Conservation (phyloP, 2,329 filamentous ascomycete genomes). For the Xylariaceae sp. region DNA sequence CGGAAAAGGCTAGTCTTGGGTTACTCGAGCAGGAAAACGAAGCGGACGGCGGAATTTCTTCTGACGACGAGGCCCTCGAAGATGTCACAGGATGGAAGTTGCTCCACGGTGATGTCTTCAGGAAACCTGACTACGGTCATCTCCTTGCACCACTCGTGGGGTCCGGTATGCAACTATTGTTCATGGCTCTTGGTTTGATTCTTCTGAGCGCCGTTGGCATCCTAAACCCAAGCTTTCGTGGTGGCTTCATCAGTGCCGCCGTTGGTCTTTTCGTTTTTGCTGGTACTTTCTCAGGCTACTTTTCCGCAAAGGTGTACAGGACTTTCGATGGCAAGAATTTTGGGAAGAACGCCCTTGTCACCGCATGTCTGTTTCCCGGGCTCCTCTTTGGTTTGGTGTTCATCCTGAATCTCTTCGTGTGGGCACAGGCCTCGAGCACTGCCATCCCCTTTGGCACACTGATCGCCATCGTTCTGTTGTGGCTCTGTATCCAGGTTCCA, state of each 20-base stretch:
- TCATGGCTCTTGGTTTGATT: constrained; percentile 72
- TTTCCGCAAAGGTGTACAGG: constrained; percentile 76
- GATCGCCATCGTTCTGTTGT: constrained; percentile 66
- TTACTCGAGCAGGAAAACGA: constrained; percentile 58
- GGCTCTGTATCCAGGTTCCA: constrained; percentile 82
- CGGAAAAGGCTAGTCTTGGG: constrained; percentile 49
- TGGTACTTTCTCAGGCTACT: constrained; percentile 81
- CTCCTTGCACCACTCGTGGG: constrained; percentile 77
- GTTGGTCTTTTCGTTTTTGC: constrained; percentile 80
- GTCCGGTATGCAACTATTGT: constrained; percentile 81
- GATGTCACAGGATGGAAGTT: constrained; percentile 87
- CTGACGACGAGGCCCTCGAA: constrained; percentile 70
- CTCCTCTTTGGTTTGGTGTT: constrained; percentile 71
- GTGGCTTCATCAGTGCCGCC: constrained; percentile 81
- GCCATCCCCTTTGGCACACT: constrained; percentile 81
- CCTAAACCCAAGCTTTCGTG: constrained; percentile 83
- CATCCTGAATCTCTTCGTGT: constrained; percentile 82
- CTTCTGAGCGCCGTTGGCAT: constrained; percentile 70
- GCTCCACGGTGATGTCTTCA: constrained; percentile 83
- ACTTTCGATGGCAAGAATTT: constrained; percentile 75
- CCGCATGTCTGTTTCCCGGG: constrained; percentile 74
- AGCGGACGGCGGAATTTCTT: constrained; percentile 51
- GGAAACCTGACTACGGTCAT: constrained; percentile 64
- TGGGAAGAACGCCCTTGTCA: constrained; percentile 72
- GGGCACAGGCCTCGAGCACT: constrained; percentile 84